These are phyloP conservation scores for Zychaea mexicana DNA, from an alignment of 371 early-diverging fungal species.

Conservation along the genomic window DNA sequence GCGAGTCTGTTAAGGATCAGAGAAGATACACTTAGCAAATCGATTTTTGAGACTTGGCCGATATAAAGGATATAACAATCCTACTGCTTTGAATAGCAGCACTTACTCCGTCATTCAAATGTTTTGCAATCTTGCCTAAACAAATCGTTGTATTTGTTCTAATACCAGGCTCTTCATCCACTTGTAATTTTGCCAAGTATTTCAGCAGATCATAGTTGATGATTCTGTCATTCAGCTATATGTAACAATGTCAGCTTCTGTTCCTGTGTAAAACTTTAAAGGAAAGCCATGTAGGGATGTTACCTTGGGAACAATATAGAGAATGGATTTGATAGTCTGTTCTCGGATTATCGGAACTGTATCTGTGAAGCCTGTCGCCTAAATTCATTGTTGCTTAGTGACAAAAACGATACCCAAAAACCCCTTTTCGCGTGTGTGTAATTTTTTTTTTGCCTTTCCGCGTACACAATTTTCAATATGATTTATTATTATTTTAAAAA, in stretches of 20 bases:
- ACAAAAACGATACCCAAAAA: not conserved
- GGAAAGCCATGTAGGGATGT: not conserved
- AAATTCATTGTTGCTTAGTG: not conserved
- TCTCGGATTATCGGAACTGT: constrained; percentile 90
- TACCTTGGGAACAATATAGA: constrained; percentile 75
- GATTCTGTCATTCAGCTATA: constrained; percentile 67
- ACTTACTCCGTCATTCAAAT: constrained; percentile 72
- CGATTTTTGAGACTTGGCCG: not conserved
- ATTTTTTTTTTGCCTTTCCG: no score
- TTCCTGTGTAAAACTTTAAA: not conserved
- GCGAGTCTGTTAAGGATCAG: constrained; percentile 47
- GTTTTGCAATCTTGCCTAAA: constrained; percentile 83
- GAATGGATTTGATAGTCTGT: constrained; percentile 84
- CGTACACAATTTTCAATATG: no score
- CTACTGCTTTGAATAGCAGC: constrained; percentile 4
- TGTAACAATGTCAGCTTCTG: not conserved
- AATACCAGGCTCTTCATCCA: constrained; percentile 94
- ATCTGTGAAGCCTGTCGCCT: constrained; percentile 90
- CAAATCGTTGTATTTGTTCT: constrained; percentile 94
- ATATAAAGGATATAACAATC: not conserved
- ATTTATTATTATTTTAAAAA: not conserved
- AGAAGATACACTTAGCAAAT: not conserved
- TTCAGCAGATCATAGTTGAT: constrained; percentile 87
- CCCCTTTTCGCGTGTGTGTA: no score
- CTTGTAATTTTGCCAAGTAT: constrained; percentile 84